Conservation (phyloP, 257 asterid genomes). For the Plectranthus barbatus region DNA sequence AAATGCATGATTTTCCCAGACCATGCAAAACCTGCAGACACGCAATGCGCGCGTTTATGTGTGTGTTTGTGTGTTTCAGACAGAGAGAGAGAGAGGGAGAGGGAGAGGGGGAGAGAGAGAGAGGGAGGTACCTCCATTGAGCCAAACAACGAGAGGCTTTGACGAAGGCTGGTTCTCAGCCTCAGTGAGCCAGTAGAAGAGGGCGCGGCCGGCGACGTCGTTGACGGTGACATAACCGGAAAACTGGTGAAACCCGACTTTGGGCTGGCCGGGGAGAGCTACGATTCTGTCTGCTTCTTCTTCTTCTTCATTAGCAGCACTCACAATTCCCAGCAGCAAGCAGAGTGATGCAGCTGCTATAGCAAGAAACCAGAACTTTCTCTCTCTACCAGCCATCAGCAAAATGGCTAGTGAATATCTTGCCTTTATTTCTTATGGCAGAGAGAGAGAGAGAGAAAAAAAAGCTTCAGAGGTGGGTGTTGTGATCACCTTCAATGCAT, state of each 20-base stretch:
- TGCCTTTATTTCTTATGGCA: neutral
- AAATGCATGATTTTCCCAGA: conserved; percentile 3
- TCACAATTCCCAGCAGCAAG: conserved; percentile 2
- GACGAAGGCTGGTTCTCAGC: conserved; percentile 40
- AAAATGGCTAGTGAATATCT: neutral
- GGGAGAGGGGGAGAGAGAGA: neutral
- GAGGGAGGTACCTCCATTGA: conserved; percentile 63
- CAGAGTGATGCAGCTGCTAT: neutral
- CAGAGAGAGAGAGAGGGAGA: too few species aligned
- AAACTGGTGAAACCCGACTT: conserved; percentile 60
- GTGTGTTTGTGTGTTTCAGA: too few species aligned
- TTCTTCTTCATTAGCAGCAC: conserved; percentile 6
- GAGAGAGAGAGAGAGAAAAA: neutral
- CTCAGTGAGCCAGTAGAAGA: conserved; percentile 88
- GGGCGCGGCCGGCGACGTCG: conserved; percentile 68
- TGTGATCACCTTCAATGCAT: conserved; percentile 9
- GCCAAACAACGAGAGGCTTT: conserved; percentile 85
- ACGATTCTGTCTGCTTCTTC: conserved; percentile 65
- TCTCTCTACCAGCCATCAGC: conserved; percentile 7
- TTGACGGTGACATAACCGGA: conserved; percentile 86
- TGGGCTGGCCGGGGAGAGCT: conserved; percentile 84
- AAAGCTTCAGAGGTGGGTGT: conserved; percentile 3
- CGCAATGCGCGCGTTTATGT: neutral
- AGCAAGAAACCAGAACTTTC: neutral
- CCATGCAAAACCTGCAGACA: neutral